Evolutionary conservation across 257 asterid species (phyloP), one percentile per base, ranked within the genome.

Genomic region (Nicotiana noctiflora): DNA sequence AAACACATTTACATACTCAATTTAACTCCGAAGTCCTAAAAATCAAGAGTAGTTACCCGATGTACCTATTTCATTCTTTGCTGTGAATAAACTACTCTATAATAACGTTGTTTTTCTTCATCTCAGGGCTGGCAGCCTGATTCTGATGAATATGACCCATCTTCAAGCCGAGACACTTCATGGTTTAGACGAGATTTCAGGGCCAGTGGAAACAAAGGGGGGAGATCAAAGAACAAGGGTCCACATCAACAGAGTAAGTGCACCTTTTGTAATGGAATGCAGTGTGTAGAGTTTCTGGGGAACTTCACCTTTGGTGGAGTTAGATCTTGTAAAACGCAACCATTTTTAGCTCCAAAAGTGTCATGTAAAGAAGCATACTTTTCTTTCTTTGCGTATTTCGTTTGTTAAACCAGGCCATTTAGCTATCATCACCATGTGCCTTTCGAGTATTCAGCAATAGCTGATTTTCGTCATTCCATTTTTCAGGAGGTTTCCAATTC

Each of bases 141-240:
- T 11, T 53, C 77, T 77, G 90, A 88, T 10, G 93, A 92, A 17
- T 53, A 74, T 81, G 87, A 89, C 27, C 85, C 87, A 80, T 89
- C 92, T 67, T 70, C 89, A 49, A 87, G 88, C 34, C 86, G 75
- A 84, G 86, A 75, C 53, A 75, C 76, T 80, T 85, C 92, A 61
- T 93, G 98, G 98, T 95, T 85, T 85, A 86, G 92, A 84, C 89
- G 90, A 57, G 89, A 81, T 85, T 86, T 85, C 84, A 79, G 82
- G 79, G 87, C 82, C n/a, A 83, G 83, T 74, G 92, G 89, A 77
- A 65, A 59, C 85, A 86, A 67, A 81, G 82, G 87, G 67, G 90
- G 91, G 31, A 92, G 88, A 77, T 80, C 88, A 5, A 86, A 86
- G 84, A 83, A 85, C 84, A 85, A 78, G 53, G 87, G 89, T 81